Base-by-base conservation (phyloP, 768 basidiomycete genomes). In the Rhizopogon roseolus region DNA sequence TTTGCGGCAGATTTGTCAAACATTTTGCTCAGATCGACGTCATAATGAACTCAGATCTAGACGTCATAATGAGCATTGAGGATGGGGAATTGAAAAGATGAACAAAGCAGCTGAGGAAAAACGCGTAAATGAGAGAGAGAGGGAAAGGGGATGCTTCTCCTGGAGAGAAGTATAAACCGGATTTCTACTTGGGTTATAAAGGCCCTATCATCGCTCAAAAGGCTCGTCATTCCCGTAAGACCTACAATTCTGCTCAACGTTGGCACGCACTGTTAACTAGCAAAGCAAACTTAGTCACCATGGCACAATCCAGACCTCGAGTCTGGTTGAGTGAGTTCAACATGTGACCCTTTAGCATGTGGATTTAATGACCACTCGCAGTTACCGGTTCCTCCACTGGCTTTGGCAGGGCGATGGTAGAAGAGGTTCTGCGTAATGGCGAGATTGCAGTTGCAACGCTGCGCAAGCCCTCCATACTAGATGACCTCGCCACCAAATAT, bases 341-440 rank as follows among this genome's bases (percentile, higher is more conserved):
- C 16, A 28, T 43, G 5, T 5, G 10, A 43, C 16, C n/a, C 27
- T 8, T 28, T 9, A n/a, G 9, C 9, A 16, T n/a, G 5, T 9
- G 9, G 14, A 5, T 44, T 44, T 5, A 28, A 16, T 44, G 43
- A 28, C 43, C 10, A 14, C 14, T 27, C 9, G 14, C 16, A 74
- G 77, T 76, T 25, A 76, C 71, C 8, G 75, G 76, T 5, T 58
- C 73, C n/a, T 72, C 69, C 0, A 63, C 72, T 6, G 75, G 76
- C 8, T 66, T 78, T 41, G 76, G 76, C 10, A 67, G 61, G 27
- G 40, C 55, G 14, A 58, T 73, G 49, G 60, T 64, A 1, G 68
- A 74, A 53, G 51, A 37, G 16, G 64, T 65, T 40, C 65, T 78
- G 40, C 52, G 44, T 10, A 57, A 60, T 5, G 76, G 76, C 19